A percentile compares a stretch with the other conserved stretches of the same genome.
phyloP scores from a whole-genome alignment of 1,139 yeast genomes.

The Hemisphaericaspora xylofermentans region DNA sequence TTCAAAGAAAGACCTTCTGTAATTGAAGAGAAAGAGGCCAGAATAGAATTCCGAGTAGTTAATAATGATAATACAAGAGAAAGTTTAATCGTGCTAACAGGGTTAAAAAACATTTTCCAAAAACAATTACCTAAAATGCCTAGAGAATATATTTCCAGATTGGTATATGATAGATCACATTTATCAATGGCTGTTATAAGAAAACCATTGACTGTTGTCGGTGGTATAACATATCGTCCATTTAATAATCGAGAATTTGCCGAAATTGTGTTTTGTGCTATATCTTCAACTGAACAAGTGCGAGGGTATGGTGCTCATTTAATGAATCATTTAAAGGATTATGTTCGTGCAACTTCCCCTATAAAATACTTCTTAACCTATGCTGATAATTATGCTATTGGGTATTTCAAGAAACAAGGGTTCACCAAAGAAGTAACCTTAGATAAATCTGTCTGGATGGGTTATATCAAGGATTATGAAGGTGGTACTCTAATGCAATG shows the following conservation, averaged over 20 bases:
- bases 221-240: constrained; percentile 96
- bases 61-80: constrained; percentile 90
- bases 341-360: constrained; percentile 85
- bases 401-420: constrained; percentile 97
- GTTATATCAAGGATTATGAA: constrained; percentile 96
- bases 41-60: constrained; percentile 92
- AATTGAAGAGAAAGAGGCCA: constrained; percentile 85
- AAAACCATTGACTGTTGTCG: constrained; percentile 91
- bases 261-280: constrained; percentile 97
- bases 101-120: constrained; percentile 92
- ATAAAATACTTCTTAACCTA: constrained; percentile 88
- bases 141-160: constrained; percentile 87
- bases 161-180: constrained; percentile 93
- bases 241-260: constrained; percentile 90
- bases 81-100: constrained; percentile 87
- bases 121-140: constrained; percentile 99
- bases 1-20: constrained; percentile 94
- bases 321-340: constrained; percentile 96
- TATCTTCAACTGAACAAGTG: constrained; percentile 95
- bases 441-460: constrained; percentile 92
- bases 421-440: constrained; percentile 91
- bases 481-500: constrained; percentile 99
- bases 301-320: constrained; percentile 98
- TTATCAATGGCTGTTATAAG: constrained; percentile 93
- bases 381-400: constrained; percentile 98